Evolutionary conservation across 2,329 filamentous ascomycete species (phyloP).

Genomic region (Fusarium camptoceras): DNA sequence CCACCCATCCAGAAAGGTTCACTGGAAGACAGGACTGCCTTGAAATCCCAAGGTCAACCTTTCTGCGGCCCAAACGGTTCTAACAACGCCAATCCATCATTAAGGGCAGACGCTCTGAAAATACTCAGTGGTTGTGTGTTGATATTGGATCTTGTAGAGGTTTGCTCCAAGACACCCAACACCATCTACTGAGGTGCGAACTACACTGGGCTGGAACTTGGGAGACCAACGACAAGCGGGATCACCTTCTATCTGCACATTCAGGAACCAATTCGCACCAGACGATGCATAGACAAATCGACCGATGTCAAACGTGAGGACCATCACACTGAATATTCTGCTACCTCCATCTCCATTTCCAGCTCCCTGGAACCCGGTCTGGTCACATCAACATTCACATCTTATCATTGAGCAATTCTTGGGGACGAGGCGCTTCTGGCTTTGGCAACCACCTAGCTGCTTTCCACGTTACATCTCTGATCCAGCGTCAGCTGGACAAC

Average conservation of each 20-base stretch:
- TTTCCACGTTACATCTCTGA: constrained; percentile 4
- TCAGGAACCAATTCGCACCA: constrained; percentile 33
- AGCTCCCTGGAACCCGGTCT: constrained; percentile 25
- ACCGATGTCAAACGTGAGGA: constrained; percentile 41
- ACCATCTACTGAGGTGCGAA: constrained; percentile 14
- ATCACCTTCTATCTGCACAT: constrained; percentile 32
- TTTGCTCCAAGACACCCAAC: constrained; percentile 24
- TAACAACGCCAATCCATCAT: constrained; percentile 23
- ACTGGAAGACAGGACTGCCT: constrained; percentile 31
- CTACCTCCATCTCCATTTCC: constrained; percentile 17
- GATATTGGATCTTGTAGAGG: constrained; percentile 19
- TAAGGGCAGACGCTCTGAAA: constrained; percentile 24
- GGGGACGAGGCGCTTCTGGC: constrained; percentile 8
- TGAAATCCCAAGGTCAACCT: constrained; percentile 26
- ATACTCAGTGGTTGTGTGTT: constrained; percentile 32
- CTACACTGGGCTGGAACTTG: constrained; percentile 25
- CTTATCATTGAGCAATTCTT: constrained; percentile 5
- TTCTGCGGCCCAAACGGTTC: constrained; percentile 30
- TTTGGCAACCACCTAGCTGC: neutral
- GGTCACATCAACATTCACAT: constrained; percentile 18
- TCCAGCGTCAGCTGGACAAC: constrained; percentile 38
- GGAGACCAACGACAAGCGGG: constrained; percentile 26
- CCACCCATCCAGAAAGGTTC: constrained; percentile 26
- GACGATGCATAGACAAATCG: constrained; percentile 43
- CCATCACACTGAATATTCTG: constrained; percentile 36